Base-by-base conservation (phyloP, 768 basidiomycete genomes). In the Suillus bovinus region DNA sequence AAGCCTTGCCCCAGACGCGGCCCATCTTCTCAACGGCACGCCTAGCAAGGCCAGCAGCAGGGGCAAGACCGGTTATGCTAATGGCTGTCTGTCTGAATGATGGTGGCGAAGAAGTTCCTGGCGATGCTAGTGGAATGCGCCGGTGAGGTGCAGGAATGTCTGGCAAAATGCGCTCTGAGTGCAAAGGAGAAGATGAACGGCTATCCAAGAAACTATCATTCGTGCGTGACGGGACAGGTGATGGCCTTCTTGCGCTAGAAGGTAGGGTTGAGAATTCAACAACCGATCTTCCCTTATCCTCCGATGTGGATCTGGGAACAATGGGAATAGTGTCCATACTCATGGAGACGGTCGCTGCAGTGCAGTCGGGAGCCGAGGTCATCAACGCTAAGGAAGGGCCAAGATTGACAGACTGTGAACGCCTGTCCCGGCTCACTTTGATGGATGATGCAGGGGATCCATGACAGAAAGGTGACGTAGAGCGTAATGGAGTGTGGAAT, bases 1-100 rank as follows among this genome's bases (percentile, higher is more conserved):
- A 70, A 29, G 64, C 41, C 66, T 74, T 78, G 58, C 82, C 85
- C 82, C 82, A 87, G 24, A 83, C 86, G 44, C 85, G 82, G 42
- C 87, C 86, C 79, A 92, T 84, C 73, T 85, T 88, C 76, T 91
- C 90, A 4, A 90, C 89, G 4, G 91, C 90, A 61, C 88, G 83
- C 69, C 86, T 88, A 11, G 90, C 91, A 10, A 90, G 80, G 10
- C 89, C 90, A 20, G 89, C 88, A 24, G 87, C 88, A 31, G 89
- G 88, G 3, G 86, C 86, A 54, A 90, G 80, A 46, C 86, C 82
- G 3, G 88, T 84, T 78, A 92, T 86, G 67, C 89, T 91, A 64
- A 91, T 81, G 20, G 90, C 83, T n/a, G 88, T 86, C 68, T 86
- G 87, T 24, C 88, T 77, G 64, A 82, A 76, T 31, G 78, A 75